phyloP scores from a whole-genome alignment of 768 basidiomycete genomes.

The Rhizopogon vinicolor region DNA sequence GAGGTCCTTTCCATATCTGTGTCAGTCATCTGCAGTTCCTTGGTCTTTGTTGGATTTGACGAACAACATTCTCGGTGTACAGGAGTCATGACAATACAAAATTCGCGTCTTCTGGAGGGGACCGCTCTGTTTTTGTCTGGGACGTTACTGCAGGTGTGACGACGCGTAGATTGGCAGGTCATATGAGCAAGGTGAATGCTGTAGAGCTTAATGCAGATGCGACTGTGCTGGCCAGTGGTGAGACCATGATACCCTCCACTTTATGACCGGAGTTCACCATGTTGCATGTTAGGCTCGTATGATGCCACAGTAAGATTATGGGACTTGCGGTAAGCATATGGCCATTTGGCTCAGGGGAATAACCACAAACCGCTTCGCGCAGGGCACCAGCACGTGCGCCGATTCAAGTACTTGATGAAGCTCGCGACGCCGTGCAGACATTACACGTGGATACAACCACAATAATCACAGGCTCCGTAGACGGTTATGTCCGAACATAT shows the following conservation, averaged over 20 bases:
- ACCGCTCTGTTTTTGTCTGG: conserved; percentile 92
- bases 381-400: conserved; percentile 78
- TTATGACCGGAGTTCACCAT: background rate
- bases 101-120: conserved; percentile 92
- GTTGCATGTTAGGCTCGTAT: conserved; percentile 65
- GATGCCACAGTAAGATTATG: conserved; percentile 89
- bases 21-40: conserved; percentile 41
- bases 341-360: background rate
- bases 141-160: conserved; percentile 89
- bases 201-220: conserved; percentile 91
- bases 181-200: conserved; percentile 84
- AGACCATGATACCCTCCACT: conserved; percentile 12
- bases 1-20: conserved; percentile 90
- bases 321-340: conserved; percentile 71
- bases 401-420: conserved; percentile 89
- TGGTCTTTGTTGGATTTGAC: background rate
- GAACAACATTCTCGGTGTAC: background rate
- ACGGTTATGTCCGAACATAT: conserved; percentile 90
- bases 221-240: conserved; percentile 84
- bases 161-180: conserved; percentile 78
- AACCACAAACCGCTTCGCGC: background rate
- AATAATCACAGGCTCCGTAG: conserved; percentile 81
- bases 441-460: conserved; percentile 62
- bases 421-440: conserved; percentile 81
- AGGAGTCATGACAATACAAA: conserved; percentile 92